Conservation (phyloP, 2,329 filamentous ascomycete genomes). For the Mycocentrospora acerina region DNA sequence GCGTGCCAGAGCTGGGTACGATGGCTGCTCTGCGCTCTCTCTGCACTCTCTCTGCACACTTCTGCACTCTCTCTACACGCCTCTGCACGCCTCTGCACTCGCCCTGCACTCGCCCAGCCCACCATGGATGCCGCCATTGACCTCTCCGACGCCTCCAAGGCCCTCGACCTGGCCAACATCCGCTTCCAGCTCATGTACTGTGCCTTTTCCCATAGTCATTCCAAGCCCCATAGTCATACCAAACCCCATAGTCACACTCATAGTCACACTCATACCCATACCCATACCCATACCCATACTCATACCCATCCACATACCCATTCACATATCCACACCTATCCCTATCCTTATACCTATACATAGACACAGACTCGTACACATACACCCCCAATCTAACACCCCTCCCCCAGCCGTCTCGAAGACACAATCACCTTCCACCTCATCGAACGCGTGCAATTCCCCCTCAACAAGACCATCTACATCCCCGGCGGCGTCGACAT, state of each 20-base stretch:
- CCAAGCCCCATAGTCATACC: too few species aligned
- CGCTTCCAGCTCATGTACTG: conserved; percentile 90
- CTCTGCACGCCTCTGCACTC: background rate
- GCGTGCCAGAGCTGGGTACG: background rate
- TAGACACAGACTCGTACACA: too few species aligned
- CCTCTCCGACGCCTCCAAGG: conserved; percentile 78
- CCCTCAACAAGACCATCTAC: conserved; percentile 88
- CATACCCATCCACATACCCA: too few species aligned
- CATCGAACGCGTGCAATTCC: conserved; percentile 97
- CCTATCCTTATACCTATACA: too few species aligned
- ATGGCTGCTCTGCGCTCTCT: conserved; percentile 7
- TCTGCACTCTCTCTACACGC: conserved; percentile 1
- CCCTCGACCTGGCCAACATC: conserved; percentile 87
- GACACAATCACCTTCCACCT: conserved; percentile 97
- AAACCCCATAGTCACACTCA: too few species aligned
- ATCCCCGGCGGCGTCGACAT: conserved; percentile 75
- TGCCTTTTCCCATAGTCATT: background rate
- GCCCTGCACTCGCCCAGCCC: background rate
- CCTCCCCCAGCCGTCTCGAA: conserved; percentile 77
- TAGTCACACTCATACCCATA: too few species aligned
- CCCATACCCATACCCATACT: too few species aligned
- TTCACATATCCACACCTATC: too few species aligned
- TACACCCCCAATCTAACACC: conserved; percentile 13
- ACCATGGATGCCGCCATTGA: conserved; percentile 90
- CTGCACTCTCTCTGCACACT: conserved; percentile 6